Base-by-base conservation (phyloP, 345 rosid species). In the Kandelia obovata region DNA sequence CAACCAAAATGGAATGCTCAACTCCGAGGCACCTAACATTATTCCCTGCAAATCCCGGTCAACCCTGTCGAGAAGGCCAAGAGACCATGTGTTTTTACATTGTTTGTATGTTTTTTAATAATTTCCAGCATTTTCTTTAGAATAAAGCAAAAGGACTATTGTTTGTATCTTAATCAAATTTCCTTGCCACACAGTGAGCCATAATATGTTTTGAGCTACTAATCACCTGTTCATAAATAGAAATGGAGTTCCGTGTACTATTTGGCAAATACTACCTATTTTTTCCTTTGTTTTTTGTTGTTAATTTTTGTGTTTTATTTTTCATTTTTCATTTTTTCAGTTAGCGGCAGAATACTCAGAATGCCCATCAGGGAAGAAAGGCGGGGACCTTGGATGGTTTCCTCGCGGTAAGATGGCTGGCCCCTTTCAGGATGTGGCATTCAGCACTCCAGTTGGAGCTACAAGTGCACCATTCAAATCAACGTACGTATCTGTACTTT, bases 301-400 rank as follows among this genome's bases (percentile, higher is more conserved):
- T 64, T 71, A 2, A 6, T 25, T 17, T 72, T 25, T 49, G 11
- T 57, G 39, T 43, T 5, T 15, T 11, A 17, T 19, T 46, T 67
- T 30, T 56, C 39, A 2, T 43, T 28, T 1, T 11, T 37, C 5
- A 30, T 58, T 26, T 67, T 27, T 55, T 65, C 85, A 89, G 98
- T 37, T 89, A 73, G 97, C 98, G 64, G 92, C 94, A 64, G 97
- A 94, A 75, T 94, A 86, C 72, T 94, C 98, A 0, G 98, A 94
- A 70, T 94, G 96, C 53, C 96, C 97, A 27, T 94, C 98, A 11
- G 98, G 96, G 60, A 94, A 94, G 83, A 94, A 94, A 77, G 98
- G 98, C 10, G 98, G 98, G 26, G 98, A 94, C 78, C 86, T 94
- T 76, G 98, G 98, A 80, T 94, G 98, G 97, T 94, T 94, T 73